Base-by-base conservation (phyloP, 306 rosid species). In the Clitoria ternatea region DNA sequence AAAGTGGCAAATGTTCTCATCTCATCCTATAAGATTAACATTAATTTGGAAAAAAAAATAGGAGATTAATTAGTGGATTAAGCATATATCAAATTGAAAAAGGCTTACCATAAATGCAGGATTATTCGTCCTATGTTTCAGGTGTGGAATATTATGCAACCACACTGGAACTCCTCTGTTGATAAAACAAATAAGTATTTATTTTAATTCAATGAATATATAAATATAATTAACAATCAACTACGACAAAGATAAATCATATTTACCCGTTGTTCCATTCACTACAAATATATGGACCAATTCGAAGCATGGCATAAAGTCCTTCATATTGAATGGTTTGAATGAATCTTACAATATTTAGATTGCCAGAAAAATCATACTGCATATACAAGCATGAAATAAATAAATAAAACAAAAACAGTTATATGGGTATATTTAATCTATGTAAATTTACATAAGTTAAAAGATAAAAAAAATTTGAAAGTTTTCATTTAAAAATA, bases 161-260 rank as follows among this genome's bases (percentile, higher is more conserved):
- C 85, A 83, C 12, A 80, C 82, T 7, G 87, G 87, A 4, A 80
- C 57, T 9, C 85, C 87, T 13, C 82, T 83, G 66, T 6, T 54
- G 8, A 29, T 8, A 19, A 14, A 12, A 49, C 12, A 24, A 1
- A 22, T 27, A 17, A 0, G 45, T 2, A 45, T 5, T 45, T 36
- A 19, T 7, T 33, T 2, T 6, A 33, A 33, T 33, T 33, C 37
- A 33, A 33, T 33, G 7, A 33, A 33, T 33, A 33, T 33, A 4
- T 33, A 33, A 33, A 72, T 8, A 52, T n/a, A 13, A 55, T 20
- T 19, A 4, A 42, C 19, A 1, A 47, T 5, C 3, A 12, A 13
- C 7, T 33, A 33, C 10, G 14, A n/a, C 33, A 52, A 20, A 10
- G 7, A 52, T 52, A 23, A 22, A 11, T 24, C 26, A 53, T 5